Base-by-base conservation (phyloP, 1,284 basidiomycete genomes). In the Thelephora terrestris region DNA sequence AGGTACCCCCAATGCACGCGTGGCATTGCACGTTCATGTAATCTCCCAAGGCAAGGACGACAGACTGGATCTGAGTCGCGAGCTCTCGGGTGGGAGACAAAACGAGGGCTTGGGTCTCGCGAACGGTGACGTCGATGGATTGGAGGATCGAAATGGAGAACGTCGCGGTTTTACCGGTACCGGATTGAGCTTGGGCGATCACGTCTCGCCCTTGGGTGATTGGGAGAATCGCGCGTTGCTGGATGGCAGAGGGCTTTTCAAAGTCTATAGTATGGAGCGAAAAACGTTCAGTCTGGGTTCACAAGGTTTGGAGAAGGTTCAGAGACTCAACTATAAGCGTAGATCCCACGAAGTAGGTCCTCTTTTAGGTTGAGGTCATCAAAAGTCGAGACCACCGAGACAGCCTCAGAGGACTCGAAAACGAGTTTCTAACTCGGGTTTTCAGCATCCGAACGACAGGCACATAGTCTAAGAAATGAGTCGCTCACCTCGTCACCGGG, bases 11-110 rank as follows among this genome's bases (percentile, higher is more conserved):
- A 61, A 99, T 97, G 69, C 95, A 99, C 34, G 96, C 96, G 64
- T 99, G 95, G 67, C 95, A 98, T 59, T 97, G 92, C 20, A 99
- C 91, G 63, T 97, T 98, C 91, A 98, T 94, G 65, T 98, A 97
- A 73, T 98, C 96, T 40, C 96, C 95, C 17, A 99, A 73, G 6
- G 96, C 96, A 46, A 99, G 81, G 10, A 99, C 85, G 53, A 99
- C 95, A n/a, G 88, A 93, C 69, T 99, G 95, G 58, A 97, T 98
- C 72, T 99, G 96, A 16, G 92, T 94, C 16, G 95, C 93, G 57
- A 97, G 73, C 71, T 97, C 93, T 58, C 93, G 87, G 7, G 94
- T 97, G 2, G 93, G 89, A 20, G 92, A 95, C 38, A 99, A 81
- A 40, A 99, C 85, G 45, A 99, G 85, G 0, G 92, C 96, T 66